A percentile compares a stretch with the other conserved stretches of the same genome.
Conservation (phyloP, 83 land plant genomes). For the Thuja plicata region DNA sequence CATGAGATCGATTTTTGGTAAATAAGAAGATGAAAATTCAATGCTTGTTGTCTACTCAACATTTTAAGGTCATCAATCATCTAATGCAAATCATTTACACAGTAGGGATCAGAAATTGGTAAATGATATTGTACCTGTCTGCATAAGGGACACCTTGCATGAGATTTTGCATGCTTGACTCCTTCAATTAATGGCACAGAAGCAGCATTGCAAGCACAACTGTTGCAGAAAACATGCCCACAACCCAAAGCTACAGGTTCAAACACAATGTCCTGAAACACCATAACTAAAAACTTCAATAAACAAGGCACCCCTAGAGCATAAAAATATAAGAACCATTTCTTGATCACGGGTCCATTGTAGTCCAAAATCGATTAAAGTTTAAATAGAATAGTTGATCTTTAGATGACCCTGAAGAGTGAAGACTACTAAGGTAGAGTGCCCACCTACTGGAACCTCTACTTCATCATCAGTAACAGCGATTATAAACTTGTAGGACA, state of each 20-base stretch:
- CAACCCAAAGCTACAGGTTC: constrained; percentile 50
- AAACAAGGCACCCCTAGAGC: not conserved
- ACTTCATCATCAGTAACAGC: not conserved
- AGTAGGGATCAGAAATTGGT: not conserved
- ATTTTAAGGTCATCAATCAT: not conserved
- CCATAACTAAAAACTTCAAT: not conserved
- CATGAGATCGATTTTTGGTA: not conserved
- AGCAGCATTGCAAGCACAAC: constrained; percentile 54
- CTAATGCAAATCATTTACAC: not conserved
- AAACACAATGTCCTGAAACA: constrained; percentile 48
- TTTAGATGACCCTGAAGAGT: not conserved
- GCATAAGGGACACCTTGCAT: constrained; percentile 43
- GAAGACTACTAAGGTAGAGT: not conserved
- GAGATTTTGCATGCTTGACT: constrained; percentile 27
- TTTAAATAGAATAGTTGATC: not conserved
- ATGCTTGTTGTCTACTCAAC: not conserved
- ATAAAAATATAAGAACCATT: not conserved
- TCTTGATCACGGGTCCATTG: not conserved
- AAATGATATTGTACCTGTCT: constrained; percentile 32
- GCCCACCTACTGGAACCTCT: not conserved
- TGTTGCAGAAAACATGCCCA: constrained; percentile 53
- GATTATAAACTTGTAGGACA: not conserved
- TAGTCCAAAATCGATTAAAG: not conserved
- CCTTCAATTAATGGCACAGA: constrained; percentile 38
- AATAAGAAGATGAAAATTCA: not conserved